Base-by-base conservation (phyloP, 148 eudicot genomes). In the Arbutus unedo region DNA sequence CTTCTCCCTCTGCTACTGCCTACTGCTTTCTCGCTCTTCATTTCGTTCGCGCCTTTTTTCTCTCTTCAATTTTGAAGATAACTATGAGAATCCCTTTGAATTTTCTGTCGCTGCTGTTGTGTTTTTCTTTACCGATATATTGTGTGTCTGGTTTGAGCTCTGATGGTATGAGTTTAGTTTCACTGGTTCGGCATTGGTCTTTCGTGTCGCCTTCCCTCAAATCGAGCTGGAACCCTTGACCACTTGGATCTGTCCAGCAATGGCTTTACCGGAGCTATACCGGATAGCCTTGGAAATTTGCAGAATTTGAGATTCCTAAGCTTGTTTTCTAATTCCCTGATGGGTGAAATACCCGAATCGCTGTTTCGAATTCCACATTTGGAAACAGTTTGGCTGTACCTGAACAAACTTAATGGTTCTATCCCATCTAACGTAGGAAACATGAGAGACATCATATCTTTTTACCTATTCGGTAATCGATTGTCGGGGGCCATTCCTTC, bases 371-470 rank as follows among this genome's bases (percentile, higher is more conserved):
- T 86, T 15, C 89, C 91, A 0, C 60, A 71, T 48, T 79, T 90
- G 82, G 44, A 66, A 2, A 31, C 38, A 64, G 8, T 95, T 62
- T 87, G 66, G 76, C 85, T 95, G 23, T 51, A 56, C 47, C 5
- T 6, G 50, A 95, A 95, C 78, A 70, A 75, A 55, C 91, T 95
- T 49, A 92, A n/a, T 74, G 94, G 97, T 67, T 75, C 94, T 1
- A 92, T 95, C 56, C 94, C 95, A 4, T 76, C 87, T 2, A 85
- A 23, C 76, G 41, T 95, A 56, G 97, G 97, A 0, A 92, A 95
- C 79, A 56, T 87, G 83, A 87, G 86, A 49, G 31, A 86, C n/a
- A 84, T 92, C 19, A 21, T 51, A 16, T 38, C 3, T 77, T 67
- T 95, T 48, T 88, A 85, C 86, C 87, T 87, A 44, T 16, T 86